Evolutionary conservation across 352 stramenopile species (phyloP), one percentile per base, ranked within the genome.

Genomic region (Elongisporangium prolatum): DNA sequence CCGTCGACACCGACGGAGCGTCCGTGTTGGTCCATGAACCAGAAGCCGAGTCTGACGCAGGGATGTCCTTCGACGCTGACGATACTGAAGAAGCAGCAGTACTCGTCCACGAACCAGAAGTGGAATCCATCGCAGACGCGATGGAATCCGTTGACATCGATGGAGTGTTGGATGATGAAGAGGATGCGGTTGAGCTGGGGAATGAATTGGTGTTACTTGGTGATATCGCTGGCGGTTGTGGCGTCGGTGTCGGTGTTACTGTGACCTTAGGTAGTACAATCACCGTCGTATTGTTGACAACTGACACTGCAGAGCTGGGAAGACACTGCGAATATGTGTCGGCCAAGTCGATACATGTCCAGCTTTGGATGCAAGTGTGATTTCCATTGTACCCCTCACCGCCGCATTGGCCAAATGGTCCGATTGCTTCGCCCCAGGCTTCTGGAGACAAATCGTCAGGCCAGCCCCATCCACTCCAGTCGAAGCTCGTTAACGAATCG

Each of bases 351-450:
- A 56, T 22, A 16, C 58, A 63, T 7, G 52, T 25, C 58, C 58
- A 63, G 21, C 47, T 34, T 17, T 17, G 4, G 28, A 63, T 48
- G 50, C 58, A 63, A 4, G 58, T 63, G 8, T 59, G 38, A 20
- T 63, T 63, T 17, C 58, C 58, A 6, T 52, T 24, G 58, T 63
- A 63, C 14, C 52, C 52, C 2, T 11, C 44, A 25, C 58, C 58
- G 18, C 58, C 58, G 25, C 58, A 63, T 44, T 63, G 58, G 0
- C 58, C 58, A 11, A 63, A 63, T 2, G 58, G 58, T 28, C 58
- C 58, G 14, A 63, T 52, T 1, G 58, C 52, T n/a, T 63, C 44
- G 5, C 52, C 38, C 58, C 58, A 63, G 17, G 59, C 18, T 38
- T 63, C 24, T 8, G 40, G 51, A 7, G 38, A 50, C 21, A 63